Evolutionary conservation across 768 basidiomycete species (phyloP).

Genomic region (Pleurotus tuoliensis): DNA sequence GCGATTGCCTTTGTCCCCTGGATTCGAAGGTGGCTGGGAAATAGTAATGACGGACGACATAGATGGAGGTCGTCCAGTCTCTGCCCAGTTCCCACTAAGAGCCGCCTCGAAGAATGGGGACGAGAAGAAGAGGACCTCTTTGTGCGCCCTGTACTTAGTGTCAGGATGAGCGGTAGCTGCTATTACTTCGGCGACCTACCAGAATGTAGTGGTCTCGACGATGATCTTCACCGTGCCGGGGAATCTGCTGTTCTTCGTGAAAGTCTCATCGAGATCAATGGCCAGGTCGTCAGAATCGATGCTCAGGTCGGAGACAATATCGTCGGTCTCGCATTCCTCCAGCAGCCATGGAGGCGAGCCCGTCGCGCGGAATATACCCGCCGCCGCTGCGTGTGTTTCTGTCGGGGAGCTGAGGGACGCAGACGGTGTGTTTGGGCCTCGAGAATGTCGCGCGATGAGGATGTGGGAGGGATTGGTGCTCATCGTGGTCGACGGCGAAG

Average conservation of each 20-base stretch:
- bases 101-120: conserved; percentile 96
- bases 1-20: conserved; percentile 39
- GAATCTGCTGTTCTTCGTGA: conserved; percentile 59
- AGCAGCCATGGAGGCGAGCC: conserved; percentile 79
- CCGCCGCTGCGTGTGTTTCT: conserved; percentile 84
- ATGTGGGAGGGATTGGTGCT: conserved; percentile 82
- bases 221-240: conserved; percentile 90
- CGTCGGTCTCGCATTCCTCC: conserved; percentile 71
- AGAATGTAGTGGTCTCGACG: conserved; percentile 86
- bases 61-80: conserved; percentile 76
- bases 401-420: conserved; percentile 81
- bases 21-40: conserved; percentile 64
- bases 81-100: conserved; percentile 88
- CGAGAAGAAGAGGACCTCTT: conserved; percentile 86
- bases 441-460: conserved; percentile 82
- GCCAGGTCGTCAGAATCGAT: conserved; percentile 61
- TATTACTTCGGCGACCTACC: conserved; percentile 46
- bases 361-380: conserved; percentile 79
- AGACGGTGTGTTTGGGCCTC: conserved; percentile 70
- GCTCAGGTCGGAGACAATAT: conserved; percentile 64
- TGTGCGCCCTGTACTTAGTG: conserved; percentile 65
- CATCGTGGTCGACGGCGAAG: conserved; percentile 28
- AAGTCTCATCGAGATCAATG: conserved; percentile 80
- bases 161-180: not conserved
- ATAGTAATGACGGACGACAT: conserved; percentile 85